These are phyloP conservation scores for Coniochaeta ligniaria DNA, from an alignment of 2,329 filamentous ascomycete species.

Conservation along the genomic window DNA sequence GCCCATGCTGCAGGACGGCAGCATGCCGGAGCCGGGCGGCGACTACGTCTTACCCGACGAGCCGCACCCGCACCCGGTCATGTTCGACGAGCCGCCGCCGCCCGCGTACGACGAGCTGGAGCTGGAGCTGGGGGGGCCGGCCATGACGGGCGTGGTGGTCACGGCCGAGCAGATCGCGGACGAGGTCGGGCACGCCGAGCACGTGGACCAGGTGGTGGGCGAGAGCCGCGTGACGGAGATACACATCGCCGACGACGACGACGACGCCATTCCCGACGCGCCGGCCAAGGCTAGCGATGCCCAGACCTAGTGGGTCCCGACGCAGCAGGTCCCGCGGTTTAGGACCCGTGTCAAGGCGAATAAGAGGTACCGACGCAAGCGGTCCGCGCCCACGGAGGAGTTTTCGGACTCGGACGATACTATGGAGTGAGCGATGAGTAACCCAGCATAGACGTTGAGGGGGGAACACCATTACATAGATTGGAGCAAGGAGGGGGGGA, in stretches of 20 bases:
- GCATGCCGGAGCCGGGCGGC: conserved; percentile 11
- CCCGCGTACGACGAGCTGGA: neutral
- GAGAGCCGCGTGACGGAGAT: neutral
- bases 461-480: neutral
- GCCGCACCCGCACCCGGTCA: conserved; percentile 6
- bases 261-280: neutral
- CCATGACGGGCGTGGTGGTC: neutral
- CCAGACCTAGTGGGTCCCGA: neutral
- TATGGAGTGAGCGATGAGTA: neutral
- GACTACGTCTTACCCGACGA: conserved; percentile 18
- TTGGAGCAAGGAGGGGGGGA: neutral
- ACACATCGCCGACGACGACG: neutral
- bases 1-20: conserved; percentile 12
- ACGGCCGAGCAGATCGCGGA: neutral
- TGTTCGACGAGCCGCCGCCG: neutral
- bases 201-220: neutral
- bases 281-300: neutral
- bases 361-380: neutral
- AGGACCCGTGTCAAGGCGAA: too few relatives aligned
- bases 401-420: neutral
- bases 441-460: neutral
- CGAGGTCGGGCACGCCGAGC: neutral
- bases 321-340: neutral
- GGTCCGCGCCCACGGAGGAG: neutral
- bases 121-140: too few relatives aligned